phyloP scores from a whole-genome alignment of 352 stramenopile genomes.

The Aphanomyces cochlioides region DNA sequence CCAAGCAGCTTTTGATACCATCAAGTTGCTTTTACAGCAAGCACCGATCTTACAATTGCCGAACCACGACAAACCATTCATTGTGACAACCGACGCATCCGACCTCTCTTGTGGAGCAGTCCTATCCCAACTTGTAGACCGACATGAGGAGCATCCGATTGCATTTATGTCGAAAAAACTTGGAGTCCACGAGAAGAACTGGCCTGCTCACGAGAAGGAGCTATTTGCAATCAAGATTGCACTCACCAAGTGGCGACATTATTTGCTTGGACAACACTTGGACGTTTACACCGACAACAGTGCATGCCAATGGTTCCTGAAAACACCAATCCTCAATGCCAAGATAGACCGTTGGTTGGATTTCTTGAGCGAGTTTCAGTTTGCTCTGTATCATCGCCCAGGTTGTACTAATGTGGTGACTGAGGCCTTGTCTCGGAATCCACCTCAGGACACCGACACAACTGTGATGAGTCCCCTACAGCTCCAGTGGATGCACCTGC shows the following conservation, averaged over 20 bases:
- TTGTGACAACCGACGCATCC: slow-evolving; percentile 35
- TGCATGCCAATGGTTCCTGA: slow-evolving; percentile 31
- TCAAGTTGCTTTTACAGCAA: slow-evolving; percentile 28
- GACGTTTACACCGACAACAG: slow-evolving; percentile 33
- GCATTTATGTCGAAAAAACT: slow-evolving; percentile 36
- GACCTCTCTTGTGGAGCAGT: slow-evolving; percentile 13
- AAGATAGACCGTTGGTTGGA: slow-evolving; percentile 31
- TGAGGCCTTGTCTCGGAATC: slow-evolving; percentile 17
- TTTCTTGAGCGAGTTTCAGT: slow-evolving; percentile 33
- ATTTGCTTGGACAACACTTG: slow-evolving; percentile 28
- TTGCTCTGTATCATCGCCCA: slow-evolving; percentile 27
- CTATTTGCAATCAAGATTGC: slow-evolving; percentile 32
- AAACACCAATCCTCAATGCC: slow-evolving; percentile 25
- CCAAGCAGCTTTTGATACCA: slow-evolving; percentile 13
- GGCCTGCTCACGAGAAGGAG: slow-evolving; percentile 31
- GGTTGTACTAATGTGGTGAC: slow-evolving; percentile 25
- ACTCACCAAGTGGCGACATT: slow-evolving; percentile 33
- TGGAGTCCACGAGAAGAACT: slow-evolving; percentile 22
- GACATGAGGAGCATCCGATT: slow-evolving; percentile 30
- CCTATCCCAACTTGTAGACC: slow-evolving; percentile 17
- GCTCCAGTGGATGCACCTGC: no score
- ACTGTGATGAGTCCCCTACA: no score
- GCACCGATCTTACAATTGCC: slow-evolving; percentile 21
- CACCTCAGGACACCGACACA: no score
- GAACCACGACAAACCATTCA: slow-evolving; percentile 1